A percentile compares a stretch with the other conserved stretches of the same genome.
These are phyloP conservation scores for Diaporthe citrichinensis DNA, from an alignment of 2,329 filamentous ascomycete species.

Conservation along the genomic window DNA sequence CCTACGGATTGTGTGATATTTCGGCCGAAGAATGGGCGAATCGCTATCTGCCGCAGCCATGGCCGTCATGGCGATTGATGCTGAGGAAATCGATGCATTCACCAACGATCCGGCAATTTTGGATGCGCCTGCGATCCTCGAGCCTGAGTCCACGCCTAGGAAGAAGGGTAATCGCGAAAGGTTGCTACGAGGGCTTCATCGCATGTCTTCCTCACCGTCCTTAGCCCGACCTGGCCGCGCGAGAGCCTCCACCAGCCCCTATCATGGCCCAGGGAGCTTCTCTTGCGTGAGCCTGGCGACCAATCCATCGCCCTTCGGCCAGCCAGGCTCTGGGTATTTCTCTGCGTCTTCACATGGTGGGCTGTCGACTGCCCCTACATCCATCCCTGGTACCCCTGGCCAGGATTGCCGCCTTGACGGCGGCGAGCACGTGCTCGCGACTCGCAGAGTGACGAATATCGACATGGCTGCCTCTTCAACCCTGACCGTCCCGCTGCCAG, in stretches of 20 bases:
- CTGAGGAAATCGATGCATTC: slow-evolving; percentile 41
- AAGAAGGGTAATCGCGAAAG: slow-evolving; percentile 75
- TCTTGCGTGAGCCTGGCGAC: slow-evolving; percentile 69
- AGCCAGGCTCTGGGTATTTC: slow-evolving; percentile 51
- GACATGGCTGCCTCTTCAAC: slow-evolving; percentile 52
- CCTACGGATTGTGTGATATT: not conserved
- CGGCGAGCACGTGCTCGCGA: slow-evolving; percentile 64
- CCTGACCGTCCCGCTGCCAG: slow-evolving; percentile 71
- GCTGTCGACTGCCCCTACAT: slow-evolving; percentile 54
- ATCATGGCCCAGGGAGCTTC: slow-evolving; percentile 67
- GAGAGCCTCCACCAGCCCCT: slow-evolving; percentile 77
- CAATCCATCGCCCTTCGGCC: slow-evolving; percentile 57
- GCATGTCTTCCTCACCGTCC: slow-evolving; percentile 85
- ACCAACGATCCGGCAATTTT: slow-evolving; percentile 41
- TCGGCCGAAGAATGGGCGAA: slow-evolving; percentile 32
- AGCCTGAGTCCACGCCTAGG: slow-evolving; percentile 61
- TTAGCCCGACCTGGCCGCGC: slow-evolving; percentile 74
- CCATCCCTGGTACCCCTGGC: slow-evolving; percentile 56
- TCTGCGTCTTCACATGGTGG: slow-evolving; percentile 49
- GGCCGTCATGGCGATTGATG: slow-evolving; percentile 34
- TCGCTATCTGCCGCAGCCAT: slow-evolving; percentile 35
- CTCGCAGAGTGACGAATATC: slow-evolving; percentile 68
- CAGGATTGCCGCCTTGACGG: slow-evolving; percentile 58
- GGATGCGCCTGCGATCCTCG: slow-evolving; percentile 40
- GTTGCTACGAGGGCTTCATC: slow-evolving; percentile 80